Base-by-base conservation (phyloP, 1,284 basidiomycete species). In the Irpex lacteus region DNA sequence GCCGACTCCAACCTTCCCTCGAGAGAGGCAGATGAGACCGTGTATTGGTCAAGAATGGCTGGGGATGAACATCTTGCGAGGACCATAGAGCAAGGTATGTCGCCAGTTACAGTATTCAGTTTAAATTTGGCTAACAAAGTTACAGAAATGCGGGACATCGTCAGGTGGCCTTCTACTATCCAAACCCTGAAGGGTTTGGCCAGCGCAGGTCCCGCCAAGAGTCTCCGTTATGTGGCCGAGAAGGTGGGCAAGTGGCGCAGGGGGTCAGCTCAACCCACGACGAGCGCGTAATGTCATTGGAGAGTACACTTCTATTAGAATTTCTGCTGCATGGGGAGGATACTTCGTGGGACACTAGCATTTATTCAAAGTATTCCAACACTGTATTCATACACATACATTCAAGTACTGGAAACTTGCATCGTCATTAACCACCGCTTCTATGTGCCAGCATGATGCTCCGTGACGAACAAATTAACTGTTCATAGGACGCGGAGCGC, bases 151-250 rank as follows among this genome's bases (percentile, higher is more conserved):
- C 76, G 81, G 49, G 77, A 79, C 32, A 96, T 96, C 72, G 95
- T 98, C 60, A 83, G 88, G 66, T 83, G 87, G 65, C 94, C 96
- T 4, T 94, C 95, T 8, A 87, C 92, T 3, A 81, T 92, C 9
- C 95, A 98, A 78, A 85, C 90, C 5, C 70, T 93, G 68, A 98
- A 98, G 77, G 96, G 96, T 6, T 74, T 98, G 60, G 83, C 92
- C 18, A 95, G 91, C 62, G 93, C 94, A 4, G 95, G 95, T 0
- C 71, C 91, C 5, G 78, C 82, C 55, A 96, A 96, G 82, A 94
- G 91, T 71, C 66, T 90, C 8, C 85, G 85, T 55, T 98, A 98
- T 75, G 82, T 85, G 54, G 70, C 82, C 53, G 85, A 89, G 63
- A 96, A 98, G 79, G 78, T 96, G 26, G 78, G 85, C 58, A 98